Conservation (phyloP, 2,329 filamentous ascomycete species). For the Stachybotrys echinatus region DNA sequence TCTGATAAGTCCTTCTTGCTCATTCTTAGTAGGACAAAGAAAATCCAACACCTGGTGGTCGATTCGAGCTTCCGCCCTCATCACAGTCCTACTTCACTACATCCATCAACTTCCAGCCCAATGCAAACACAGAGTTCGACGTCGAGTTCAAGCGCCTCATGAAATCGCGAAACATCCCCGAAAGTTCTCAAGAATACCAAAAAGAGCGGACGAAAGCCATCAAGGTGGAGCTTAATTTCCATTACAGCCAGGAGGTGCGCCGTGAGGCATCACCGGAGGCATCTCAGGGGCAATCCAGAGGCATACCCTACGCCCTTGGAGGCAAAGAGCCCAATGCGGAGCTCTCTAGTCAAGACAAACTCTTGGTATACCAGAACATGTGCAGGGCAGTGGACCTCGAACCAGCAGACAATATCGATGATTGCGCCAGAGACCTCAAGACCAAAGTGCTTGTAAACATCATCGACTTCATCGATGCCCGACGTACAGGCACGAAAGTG, state of each 20-base stretch:
- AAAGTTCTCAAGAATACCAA: constrained; percentile 19
- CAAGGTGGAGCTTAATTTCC: constrained; percentile 17
- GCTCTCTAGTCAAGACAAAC: constrained; percentile 11
- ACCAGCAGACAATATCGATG: constrained; percentile 6
- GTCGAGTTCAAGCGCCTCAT: constrained; percentile 24
- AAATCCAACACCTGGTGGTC: not conserved
- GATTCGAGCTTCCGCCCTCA: constrained; percentile 1
- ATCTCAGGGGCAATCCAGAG: too few relatives aligned
- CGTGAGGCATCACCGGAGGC: not conserved
- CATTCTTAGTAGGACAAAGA: not conserved
- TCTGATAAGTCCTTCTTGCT: not conserved
- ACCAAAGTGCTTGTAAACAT: constrained; percentile 21
- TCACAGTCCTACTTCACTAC: constrained; percentile 25
- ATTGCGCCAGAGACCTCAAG: constrained; percentile 18
- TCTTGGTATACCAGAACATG: constrained; percentile 18
- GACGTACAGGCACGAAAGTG: constrained; percentile 15
- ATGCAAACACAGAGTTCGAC: constrained; percentile 21
- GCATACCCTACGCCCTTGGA: too few relatives aligned
- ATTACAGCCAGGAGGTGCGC: constrained; percentile 11
- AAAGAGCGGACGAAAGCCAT: constrained; percentile 24
- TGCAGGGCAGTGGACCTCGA: constrained; percentile 20
- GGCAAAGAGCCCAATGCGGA: constrained; percentile 11
- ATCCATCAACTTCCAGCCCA: constrained; percentile 20
- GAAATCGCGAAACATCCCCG: constrained; percentile 22
- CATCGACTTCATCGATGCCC: constrained; percentile 22